Evolutionary conservation across 2,329 filamentous ascomycete genomes (phyloP).

Genomic region (Pestalotiopsis sp.): DNA sequence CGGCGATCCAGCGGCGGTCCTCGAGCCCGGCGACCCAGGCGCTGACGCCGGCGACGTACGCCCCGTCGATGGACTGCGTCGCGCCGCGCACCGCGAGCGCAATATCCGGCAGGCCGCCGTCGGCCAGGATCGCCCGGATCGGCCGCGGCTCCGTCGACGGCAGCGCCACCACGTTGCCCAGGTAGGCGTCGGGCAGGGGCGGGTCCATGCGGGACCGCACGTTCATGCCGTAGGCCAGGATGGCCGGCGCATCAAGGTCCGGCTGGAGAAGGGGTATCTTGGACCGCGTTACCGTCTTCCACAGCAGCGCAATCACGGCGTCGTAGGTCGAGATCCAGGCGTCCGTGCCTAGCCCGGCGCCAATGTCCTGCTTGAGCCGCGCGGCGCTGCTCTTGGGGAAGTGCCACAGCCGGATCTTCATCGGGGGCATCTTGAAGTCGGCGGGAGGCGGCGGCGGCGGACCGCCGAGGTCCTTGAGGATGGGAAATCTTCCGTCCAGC

Average conservation of each 20-base stretch:
- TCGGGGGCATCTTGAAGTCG: constrained; percentile 26
- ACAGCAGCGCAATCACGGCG: constrained; percentile 26
- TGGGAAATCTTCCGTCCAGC: constrained; percentile 13
- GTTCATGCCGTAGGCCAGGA: constrained; percentile 28
- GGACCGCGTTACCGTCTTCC: constrained; percentile 24
- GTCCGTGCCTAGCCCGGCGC: not conserved
- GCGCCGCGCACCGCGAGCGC: constrained; percentile 25
- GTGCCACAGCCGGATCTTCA: constrained; percentile 25
- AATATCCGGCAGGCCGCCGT: constrained; percentile 18
- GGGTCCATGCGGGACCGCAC: constrained; percentile 22
- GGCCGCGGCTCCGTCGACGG: not conserved
- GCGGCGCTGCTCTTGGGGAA: constrained; percentile 22
- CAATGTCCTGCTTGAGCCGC: constrained; percentile 21
- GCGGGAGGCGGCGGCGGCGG: constrained; percentile 22
- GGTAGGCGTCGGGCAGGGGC: constrained; percentile 24
- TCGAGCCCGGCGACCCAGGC: constrained; percentile 25
- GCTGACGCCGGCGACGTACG: constrained; percentile 22
- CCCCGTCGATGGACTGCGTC: constrained; percentile 23
- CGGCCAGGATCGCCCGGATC: not conserved
- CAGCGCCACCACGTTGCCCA: constrained; percentile 21
- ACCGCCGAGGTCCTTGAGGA: constrained; percentile 18
- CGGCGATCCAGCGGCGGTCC: constrained; percentile 25
- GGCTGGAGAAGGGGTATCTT: constrained; percentile 23
- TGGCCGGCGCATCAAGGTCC: constrained; percentile 12
- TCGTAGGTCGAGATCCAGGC: constrained; percentile 30